phyloP scores from a whole-genome alignment of 2,329 filamentous ascomycete genomes.

The Colletotrichum caudatum region DNA sequence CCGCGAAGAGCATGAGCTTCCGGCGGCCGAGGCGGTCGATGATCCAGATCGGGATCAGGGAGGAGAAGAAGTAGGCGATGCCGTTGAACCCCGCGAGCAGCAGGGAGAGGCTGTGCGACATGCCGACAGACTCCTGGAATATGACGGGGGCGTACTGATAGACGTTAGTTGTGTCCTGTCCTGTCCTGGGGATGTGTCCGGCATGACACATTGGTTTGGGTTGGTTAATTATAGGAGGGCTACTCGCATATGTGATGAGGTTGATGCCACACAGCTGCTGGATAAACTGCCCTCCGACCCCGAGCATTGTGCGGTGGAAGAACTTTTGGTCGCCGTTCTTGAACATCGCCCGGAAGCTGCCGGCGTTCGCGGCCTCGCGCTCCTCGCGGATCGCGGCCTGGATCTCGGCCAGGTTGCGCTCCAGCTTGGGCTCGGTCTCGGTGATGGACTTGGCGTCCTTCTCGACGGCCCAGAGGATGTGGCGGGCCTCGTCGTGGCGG shows the following conservation, averaged over 20 bases:
- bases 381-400: constrained; percentile 56
- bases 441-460: constrained; percentile 45
- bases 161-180: neutral
- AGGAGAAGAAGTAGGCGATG: constrained; percentile 50
- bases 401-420: constrained; percentile 51
- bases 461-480: constrained; percentile 50
- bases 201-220: rapidly evolving
- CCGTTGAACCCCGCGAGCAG: constrained; percentile 66
- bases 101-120: constrained; percentile 58
- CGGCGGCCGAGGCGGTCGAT: constrained; percentile 62
- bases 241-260: constrained; percentile 46
- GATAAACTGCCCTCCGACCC: constrained; percentile 60
- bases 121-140: constrained; percentile 58
- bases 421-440: constrained; percentile 47
- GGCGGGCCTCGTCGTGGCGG: constrained; percentile 56
- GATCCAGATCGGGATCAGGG: constrained; percentile 51
- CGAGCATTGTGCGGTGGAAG: constrained; percentile 54
- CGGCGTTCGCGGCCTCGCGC: constrained; percentile 51
- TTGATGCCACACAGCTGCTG: constrained; percentile 54
- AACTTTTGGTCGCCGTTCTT: constrained; percentile 58
- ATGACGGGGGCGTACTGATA: constrained; percentile 55
- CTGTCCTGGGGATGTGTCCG: neutral
- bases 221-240: neutral
- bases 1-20: constrained; percentile 68
- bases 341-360: constrained; percentile 52